Base-by-base conservation (phyloP, 2,329 filamentous ascomycete genomes). In the Botrytis fragariae region DNA sequence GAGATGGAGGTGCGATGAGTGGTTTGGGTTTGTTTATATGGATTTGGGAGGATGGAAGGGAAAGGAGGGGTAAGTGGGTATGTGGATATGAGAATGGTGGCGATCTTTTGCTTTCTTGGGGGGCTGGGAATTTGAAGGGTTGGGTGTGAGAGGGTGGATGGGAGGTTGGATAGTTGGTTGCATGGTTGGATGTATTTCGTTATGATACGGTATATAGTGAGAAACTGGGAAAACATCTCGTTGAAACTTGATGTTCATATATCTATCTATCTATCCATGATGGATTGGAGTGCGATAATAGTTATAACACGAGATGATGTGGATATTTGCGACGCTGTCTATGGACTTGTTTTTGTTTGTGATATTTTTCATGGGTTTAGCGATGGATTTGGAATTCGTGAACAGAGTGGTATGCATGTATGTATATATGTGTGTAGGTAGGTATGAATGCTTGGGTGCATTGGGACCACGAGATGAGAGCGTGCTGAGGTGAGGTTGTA, bases 31-130 rank as follows among this genome's bases (percentile, higher is more conserved):
- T 54, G 25, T 14, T 54, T n/a, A 16, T n/a, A 7, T 54, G 25
- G 25, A 54, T n/a, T 54, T 54, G 25, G 25, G 20, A 48, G 20
- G 8, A 48, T 54, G 64, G 45, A 1, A 48, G 18, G 4, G 16
- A 39, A n/a, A 67, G 64, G 64, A 67, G 64, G 64, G 64, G 64
- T 54, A 67, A 54, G 32, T 54, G 45, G 64, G 29, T 32, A 65
- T n/a, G 32, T 54, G 45, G 64, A 20, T 32, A 48, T 29, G 32
- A 39, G 35, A 14, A 9, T 60, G 59, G 35, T 61, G 59, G 59
- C 35, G 59, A 61, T 61, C 35, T n/a, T 61, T 37, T 35, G n/a
- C 35, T 35, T 12, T 9, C 25, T 60, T 14, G 20, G 20, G 10
- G 32, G 9, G 7, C 10, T 29, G 29, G 18, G 57, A 18, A 8